A percentile compares a stretch with the other conserved stretches of the same genome.
phyloP scores from a whole-genome alignment of 495 filamentous ascomycete species.

The Trichoderma gamsii region DNA sequence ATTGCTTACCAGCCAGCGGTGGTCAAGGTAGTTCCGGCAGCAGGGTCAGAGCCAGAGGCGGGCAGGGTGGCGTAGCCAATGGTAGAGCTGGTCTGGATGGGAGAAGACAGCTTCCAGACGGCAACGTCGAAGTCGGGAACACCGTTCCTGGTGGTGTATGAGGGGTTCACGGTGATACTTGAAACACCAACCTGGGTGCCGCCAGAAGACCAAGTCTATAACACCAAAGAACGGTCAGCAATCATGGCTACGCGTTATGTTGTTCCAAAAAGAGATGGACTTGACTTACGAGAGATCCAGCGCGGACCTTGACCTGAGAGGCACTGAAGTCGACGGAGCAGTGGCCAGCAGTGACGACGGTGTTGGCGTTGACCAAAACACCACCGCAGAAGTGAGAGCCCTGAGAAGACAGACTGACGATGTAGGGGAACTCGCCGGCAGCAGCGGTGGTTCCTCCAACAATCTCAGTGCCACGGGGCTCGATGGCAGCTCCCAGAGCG shows the following conservation, averaged over 20 bases:
- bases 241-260: constrained; percentile 1
- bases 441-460: constrained; percentile 18
- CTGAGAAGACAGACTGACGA: constrained; percentile 17
- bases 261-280: neutral
- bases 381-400: constrained; percentile 22
- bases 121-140: constrained; percentile 18
- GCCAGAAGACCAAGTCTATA: constrained; percentile 19
- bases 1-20: constrained; percentile 19
- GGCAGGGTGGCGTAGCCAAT: constrained; percentile 19
- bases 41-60: constrained; percentile 18
- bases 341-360: constrained; percentile 21
- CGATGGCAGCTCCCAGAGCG: neutral
- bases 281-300: constrained; percentile 19
- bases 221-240: constrained; percentile 1
- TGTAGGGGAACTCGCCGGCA: constrained; percentile 20
- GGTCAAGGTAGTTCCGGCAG: constrained; percentile 13
- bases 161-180: constrained; percentile 18
- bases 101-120: constrained; percentile 17
- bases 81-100: constrained; percentile 16
- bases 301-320: constrained; percentile 19
- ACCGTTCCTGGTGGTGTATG: constrained; percentile 15
- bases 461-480: constrained; percentile 12
- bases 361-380: constrained; percentile 19
- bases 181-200: constrained; percentile 18
- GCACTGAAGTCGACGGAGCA: constrained; percentile 17